phyloP scores from a whole-genome alignment of 2,329 filamentous ascomycete genomes.

The Spiromastix sp. region DNA sequence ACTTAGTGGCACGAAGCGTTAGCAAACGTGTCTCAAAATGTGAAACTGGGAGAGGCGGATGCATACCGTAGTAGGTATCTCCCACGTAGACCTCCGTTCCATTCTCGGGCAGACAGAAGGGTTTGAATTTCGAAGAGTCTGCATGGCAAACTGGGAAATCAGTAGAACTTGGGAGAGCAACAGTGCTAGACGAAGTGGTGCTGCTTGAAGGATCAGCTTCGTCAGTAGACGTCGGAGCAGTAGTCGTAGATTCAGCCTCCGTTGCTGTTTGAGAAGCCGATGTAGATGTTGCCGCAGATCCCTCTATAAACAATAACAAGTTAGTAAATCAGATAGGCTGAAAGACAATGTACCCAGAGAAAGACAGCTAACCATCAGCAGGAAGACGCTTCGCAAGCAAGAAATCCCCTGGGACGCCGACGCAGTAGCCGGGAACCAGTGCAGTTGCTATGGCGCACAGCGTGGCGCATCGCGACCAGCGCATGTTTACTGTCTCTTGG shows the following conservation, averaged over 20 bases:
- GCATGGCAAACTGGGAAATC: conserved; percentile 9
- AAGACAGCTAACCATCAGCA: neutral
- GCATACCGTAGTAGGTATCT: conserved; percentile 10
- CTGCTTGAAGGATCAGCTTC: neutral
- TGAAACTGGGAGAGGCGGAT: no score
- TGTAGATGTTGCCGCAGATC: neutral
- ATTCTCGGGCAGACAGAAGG: conserved; percentile 11
- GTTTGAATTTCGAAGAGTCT: conserved; percentile 6
- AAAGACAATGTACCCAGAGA: neutral
- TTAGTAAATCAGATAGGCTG: neutral
- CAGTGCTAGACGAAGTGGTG: neutral
- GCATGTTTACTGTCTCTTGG: no score
- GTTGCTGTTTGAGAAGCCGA: neutral
- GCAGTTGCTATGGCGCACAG: conserved; percentile 3
- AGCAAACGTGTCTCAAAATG: no score
- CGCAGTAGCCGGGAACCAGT: conserved; percentile 1
- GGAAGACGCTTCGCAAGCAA: neutral
- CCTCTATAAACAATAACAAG: neutral
- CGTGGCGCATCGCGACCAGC: conserved; percentile 2
- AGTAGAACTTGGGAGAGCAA: conserved; percentile 4
- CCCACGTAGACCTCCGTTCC: conserved; percentile 9
- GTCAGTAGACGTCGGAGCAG: neutral
- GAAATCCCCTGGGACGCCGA: neutral
- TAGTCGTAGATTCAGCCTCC: neutral
- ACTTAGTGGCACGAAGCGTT: no score